Percentiles rank a stretch among this genome's conserved stretches.
phyloP scores from a whole-genome alignment of 352 stramenopile species.

The Pythium chondricola region DNA sequence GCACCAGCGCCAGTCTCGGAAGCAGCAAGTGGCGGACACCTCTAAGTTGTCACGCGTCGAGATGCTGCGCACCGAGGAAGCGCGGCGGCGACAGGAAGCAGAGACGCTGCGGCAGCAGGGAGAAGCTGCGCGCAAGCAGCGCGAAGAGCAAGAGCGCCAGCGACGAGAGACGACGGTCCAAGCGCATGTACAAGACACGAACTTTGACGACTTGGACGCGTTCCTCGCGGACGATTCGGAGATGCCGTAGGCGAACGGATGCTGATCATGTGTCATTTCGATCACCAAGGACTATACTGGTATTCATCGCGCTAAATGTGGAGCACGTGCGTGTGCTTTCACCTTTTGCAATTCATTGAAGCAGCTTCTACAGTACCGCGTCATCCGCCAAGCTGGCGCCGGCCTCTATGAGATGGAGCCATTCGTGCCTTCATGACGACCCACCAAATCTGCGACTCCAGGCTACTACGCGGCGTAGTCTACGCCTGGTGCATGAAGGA shows the following conservation, averaged over 20 bases:
- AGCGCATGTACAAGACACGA: constrained; percentile 26
- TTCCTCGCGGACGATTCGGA: constrained; percentile 52
- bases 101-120: constrained; percentile 21
- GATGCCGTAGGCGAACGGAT: too few relatives aligned
- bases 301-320: too few relatives aligned
- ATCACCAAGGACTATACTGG: background rate
- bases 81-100: constrained; percentile 21
- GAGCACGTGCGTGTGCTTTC: too few relatives aligned
- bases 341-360: too few relatives aligned
- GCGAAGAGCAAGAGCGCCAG: constrained; percentile 26
- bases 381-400: too few relatives aligned
- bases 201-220: constrained; percentile 62
- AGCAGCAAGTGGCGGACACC: constrained; percentile 13
- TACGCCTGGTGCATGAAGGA: too few relatives aligned
- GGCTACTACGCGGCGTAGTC: too few relatives aligned
- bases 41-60: constrained; percentile 49
- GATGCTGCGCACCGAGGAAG: constrained; percentile 54
- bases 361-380: too few relatives aligned
- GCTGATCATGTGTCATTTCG: constrained; percentile 37
- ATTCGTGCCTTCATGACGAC: too few relatives aligned
- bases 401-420: too few relatives aligned
- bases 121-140: constrained; percentile 14
- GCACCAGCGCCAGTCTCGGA: constrained; percentile 12
- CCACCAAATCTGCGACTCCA: too few relatives aligned
- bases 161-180: constrained; percentile 40